Evolutionary conservation across 202 grass and related monocot species (phyloP), one percentile per base, ranked within the genome.

Genomic region (Carex sylvatica): DNA sequence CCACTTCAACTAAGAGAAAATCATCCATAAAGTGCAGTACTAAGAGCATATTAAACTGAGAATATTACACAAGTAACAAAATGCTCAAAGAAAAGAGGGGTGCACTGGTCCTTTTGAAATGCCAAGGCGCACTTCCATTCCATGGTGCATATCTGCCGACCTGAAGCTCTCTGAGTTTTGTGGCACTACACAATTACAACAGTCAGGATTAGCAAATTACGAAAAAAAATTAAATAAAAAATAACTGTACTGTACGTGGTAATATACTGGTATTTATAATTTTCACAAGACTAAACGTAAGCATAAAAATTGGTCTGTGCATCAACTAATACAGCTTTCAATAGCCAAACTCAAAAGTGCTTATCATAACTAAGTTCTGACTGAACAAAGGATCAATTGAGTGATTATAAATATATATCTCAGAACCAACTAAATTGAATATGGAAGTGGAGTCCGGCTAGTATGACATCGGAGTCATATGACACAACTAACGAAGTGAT

Each of bases 61-160:
- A 38, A 77, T 18, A 77, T 15, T 77, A 77, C 52, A 77, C 52
- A 33, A 73, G 19, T 76, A 28, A 35, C 26, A 77, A 59, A 56
- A 77, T 35, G 28, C 30, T 91, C 78, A 93, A 68, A 84, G 88
- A 66, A 92, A 88, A 58, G 83, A 82, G 54, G 90, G 92, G 67
- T 78, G 86, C 65, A 87, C 83, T 15, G 90, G 94, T 46, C 92
- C 94, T 89, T 94, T 94, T 0, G 94, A 97, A 40, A 97, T 31
- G 65, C 94, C 90, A 75, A 97, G 92, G 62, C 87, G 90, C 80
- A 97, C 94, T 79, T 97, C 94, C 92, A 97, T 97, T 26, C 81
- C 94, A 18, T 94, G 92, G 65, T 97, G 94, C 92, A 94, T 89
- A 61, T 97, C 94, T 14, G 87, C 80, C 22, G 89, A 70, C 40